Conservation (phyloP, 148 eudicot species). For the Fagopyrum tataricum region DNA sequence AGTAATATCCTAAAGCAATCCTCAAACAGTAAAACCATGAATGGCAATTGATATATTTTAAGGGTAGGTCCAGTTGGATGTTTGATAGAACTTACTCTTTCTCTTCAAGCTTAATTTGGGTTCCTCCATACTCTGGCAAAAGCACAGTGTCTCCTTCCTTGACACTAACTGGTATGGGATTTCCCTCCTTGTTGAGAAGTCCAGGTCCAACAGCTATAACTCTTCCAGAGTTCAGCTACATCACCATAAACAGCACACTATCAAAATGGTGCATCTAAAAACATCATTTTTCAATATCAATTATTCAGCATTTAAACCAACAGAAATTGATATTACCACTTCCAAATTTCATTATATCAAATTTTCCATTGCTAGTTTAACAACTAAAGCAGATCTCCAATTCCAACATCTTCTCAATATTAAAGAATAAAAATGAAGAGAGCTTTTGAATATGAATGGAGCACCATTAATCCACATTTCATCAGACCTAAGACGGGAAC, state of each 20-base stretch:
- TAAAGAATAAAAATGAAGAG: background rate
- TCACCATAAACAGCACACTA: background rate
- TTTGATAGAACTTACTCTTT: constrained; percentile 43
- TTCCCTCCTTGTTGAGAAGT: constrained; percentile 38
- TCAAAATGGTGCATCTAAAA: background rate
- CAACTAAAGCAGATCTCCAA: background rate
- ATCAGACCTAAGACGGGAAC: background rate
- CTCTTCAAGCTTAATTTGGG: constrained; percentile 70
- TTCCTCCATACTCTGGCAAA: constrained; percentile 87
- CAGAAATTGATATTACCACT: background rate
- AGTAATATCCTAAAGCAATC: too few relatives aligned
- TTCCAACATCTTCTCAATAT: background rate
- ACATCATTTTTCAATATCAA: background rate
- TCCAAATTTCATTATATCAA: background rate
- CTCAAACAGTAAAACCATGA: too few relatives aligned
- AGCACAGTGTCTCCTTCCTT: constrained; percentile 92
- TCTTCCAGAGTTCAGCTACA: constrained; percentile 75
- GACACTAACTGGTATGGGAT: constrained; percentile 46
- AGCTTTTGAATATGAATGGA: too few relatives aligned
- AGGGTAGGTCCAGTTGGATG: too few relatives aligned
- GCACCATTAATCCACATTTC: background rate
- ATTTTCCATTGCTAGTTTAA: background rate
- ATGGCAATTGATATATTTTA: too few relatives aligned
- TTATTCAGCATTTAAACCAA: background rate
- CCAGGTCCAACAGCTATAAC: constrained; percentile 85